A percentile compares a stretch with the other conserved stretches of the same genome.
Evolutionary conservation across 176 grass and related monocot species (phyloP).

Genomic region (Oryza punctata): DNA sequence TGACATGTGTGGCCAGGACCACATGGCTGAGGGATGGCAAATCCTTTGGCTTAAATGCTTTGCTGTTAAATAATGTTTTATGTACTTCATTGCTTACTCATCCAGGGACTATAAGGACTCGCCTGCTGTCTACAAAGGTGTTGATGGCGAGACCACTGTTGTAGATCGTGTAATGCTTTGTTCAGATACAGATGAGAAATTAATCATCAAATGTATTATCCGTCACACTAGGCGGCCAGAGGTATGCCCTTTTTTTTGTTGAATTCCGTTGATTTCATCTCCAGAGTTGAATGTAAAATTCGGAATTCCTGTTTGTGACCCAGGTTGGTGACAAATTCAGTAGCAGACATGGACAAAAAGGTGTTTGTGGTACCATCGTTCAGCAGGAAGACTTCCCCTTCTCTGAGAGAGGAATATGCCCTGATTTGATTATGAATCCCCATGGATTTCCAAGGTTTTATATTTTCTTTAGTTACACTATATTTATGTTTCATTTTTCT

Average conservation of each 20-base stretch:
- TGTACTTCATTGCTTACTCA: slow-evolving; percentile 17
- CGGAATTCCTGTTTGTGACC: slow-evolving; percentile 22
- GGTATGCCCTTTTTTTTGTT: slow-evolving; percentile 38
- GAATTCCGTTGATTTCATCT: slow-evolving; percentile 31
- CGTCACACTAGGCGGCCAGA: slow-evolving; percentile 91
- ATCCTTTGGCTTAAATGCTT: slow-evolving; percentile 14
- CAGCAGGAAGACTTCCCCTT: slow-evolving; percentile 98
- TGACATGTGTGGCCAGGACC: not conserved
- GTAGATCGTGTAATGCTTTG: slow-evolving; percentile 87
- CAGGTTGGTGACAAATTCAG: slow-evolving; percentile 99
- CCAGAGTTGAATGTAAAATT: slow-evolving; percentile 21
- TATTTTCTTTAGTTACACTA: slow-evolving; percentile 25
- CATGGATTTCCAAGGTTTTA: slow-evolving; percentile 94
- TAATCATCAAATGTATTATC: slow-evolving; percentile 89
- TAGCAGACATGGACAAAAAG: slow-evolving; percentile 98
- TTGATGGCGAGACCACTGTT: slow-evolving; percentile 93
- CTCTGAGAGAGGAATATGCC: slow-evolving; percentile 89
- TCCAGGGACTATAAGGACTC: slow-evolving; percentile 63
- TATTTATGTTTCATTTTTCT: not conserved
- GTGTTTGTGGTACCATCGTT: slow-evolving; percentile 97
- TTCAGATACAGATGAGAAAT: slow-evolving; percentile 81
- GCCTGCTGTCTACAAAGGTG: slow-evolving; percentile 71
- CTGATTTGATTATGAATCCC: slow-evolving; percentile 99
- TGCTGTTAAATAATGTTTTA: slow-evolving; percentile 16
- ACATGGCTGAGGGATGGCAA: not conserved